Base-by-base conservation (phyloP, 2,329 filamentous ascomycete species). In the Lasiodiplodia hormozganensis region DNA sequence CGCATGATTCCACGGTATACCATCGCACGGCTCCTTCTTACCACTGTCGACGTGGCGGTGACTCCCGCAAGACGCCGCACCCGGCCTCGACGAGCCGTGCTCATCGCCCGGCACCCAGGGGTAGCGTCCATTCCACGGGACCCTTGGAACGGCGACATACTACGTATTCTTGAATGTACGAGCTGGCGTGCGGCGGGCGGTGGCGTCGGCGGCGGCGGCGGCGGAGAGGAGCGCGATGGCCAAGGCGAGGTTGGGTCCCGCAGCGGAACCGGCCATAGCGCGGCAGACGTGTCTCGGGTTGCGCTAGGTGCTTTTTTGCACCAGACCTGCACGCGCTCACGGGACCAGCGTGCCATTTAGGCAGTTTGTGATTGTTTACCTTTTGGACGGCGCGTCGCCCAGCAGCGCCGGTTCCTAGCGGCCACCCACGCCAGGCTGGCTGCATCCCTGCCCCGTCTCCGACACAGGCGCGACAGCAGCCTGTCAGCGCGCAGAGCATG, bases 401-500 rank as follows among this genome's bases (percentile, higher is more conserved):
- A 49, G 53, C 51, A 11, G 64, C 64, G 36, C 52, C 64, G n/a
- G 49, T 14, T 40, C 16, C 23, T 18, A 38, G 60, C 47, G 47
- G 58, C 58, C 36, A 51, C 40, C 40, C 58, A 62, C 64, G 36
- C 62, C 47, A 65, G 38, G 62, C 36, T 65, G 62, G 62, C 40
- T 65, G 62, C n/a, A 67, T 51, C 65, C 65, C 54, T 67, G 65
- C 25, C 12, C 5, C 25, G 40, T 67, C 65, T 67, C 65, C 31
- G 72, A 69, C 69, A 67, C 67, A 69, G 69, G 72, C 68, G 69
- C 70, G 66, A 70, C 70, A 72, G 72, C 73, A 72, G 76, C 73
- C 74, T 73, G 72, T 75, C 71, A 71, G 75, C 70, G 70, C 74
- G 73, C 73, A 71, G 71, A 74, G 70, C 76, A 78, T 75, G 58